Conservation (phyloP, 352 stramenopile genomes). For the Phytophthora sp. region DNA sequence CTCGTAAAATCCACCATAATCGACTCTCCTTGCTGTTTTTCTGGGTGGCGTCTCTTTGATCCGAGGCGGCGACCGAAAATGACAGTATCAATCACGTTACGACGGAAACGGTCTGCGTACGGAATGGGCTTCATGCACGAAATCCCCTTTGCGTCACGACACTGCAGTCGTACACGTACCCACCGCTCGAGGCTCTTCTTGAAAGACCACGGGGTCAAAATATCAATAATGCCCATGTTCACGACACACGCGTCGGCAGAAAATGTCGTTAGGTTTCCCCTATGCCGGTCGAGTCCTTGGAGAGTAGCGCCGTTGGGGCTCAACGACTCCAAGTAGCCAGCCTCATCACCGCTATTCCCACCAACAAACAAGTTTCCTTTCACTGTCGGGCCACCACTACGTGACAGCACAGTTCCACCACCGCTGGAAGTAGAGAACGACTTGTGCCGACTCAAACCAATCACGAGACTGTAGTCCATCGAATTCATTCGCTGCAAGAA, state of each 20-base stretch:
- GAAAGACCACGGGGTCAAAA: conserved; percentile 95
- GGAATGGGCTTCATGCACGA: conserved; percentile 82
- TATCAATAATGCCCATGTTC: conserved; percentile 98
- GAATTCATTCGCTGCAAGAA: conserved; percentile 96
- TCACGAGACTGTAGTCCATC: conserved; percentile 97
- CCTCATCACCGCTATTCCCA: conserved; percentile 44
- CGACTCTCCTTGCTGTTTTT: conserved; percentile 60
- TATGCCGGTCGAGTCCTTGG: conserved; percentile 30
- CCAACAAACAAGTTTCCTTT: conserved; percentile 43
- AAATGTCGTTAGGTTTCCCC: conserved; percentile 47
- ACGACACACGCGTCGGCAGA: conserved; percentile 78
- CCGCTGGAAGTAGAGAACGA: conserved; percentile 46
- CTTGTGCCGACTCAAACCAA: conserved; percentile 86
- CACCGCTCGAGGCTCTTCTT: conserved; percentile 93
- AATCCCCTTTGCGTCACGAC: conserved; percentile 77
- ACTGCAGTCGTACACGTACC: conserved; percentile 82
- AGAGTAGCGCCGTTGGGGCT: conserved; percentile 55
- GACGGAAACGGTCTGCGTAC: conserved; percentile 86
- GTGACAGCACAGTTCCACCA: conserved; percentile 39
- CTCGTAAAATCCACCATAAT: conserved; percentile 89
- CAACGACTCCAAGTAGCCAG: conserved; percentile 61
- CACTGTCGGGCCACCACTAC: conserved; percentile 35
- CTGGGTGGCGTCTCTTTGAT: conserved; percentile 36
- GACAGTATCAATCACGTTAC: conserved; percentile 85
- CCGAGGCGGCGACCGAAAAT: conserved; percentile 68